Base-by-base conservation (phyloP, 169 alveolate species). In the Cryptosporidium tyzzeri region DNA sequence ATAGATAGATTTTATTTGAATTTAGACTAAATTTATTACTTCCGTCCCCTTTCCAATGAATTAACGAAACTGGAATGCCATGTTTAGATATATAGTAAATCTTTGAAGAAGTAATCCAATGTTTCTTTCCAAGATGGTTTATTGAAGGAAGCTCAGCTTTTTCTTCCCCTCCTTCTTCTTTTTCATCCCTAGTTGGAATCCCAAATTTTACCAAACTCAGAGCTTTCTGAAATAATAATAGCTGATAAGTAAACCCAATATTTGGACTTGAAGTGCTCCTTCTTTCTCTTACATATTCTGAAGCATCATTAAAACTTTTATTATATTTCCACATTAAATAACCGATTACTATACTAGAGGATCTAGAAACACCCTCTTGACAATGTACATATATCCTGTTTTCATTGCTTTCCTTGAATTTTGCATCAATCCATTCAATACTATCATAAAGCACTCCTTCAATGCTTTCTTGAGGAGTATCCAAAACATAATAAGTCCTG, bases 231-330 rank as follows among this genome's bases (percentile, higher is more conserved):
- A 80, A 80, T 37, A 80, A 41, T 37, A 91, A 29, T 33, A 91
- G 21, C 67, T 91, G 94, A 48, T 91, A 84, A 21, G 91, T 85
- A 73, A 85, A 86, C 31, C 93, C 91, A 58, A 86, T 59, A 61
- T 93, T 93, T 18, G 95, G 95, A 44, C 91, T 86, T 5, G 93
- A 68, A 61, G 85, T 71, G 10, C 71, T 44, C 26, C 95, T 91
- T 31, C 86, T 59, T 53, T 68, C 84, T 45, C 92, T 93, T 9
- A 93, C 95, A 61, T 86, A 71, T 44, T 93, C 86, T 61, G 92
- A 93, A 2, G 93, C 94, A 16, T 89, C 93, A n/a, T 41, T 69
- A 84, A 75, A 93, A 0, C 74, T 37, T 61, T 74, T 31, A 16
- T 84, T 68, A 8, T 91, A 10, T 48, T 85, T 85, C 70, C 80